phyloP scores from a whole-genome alignment of 2,329 filamentous ascomycete species.

The Tolypocladium tundrense region DNA sequence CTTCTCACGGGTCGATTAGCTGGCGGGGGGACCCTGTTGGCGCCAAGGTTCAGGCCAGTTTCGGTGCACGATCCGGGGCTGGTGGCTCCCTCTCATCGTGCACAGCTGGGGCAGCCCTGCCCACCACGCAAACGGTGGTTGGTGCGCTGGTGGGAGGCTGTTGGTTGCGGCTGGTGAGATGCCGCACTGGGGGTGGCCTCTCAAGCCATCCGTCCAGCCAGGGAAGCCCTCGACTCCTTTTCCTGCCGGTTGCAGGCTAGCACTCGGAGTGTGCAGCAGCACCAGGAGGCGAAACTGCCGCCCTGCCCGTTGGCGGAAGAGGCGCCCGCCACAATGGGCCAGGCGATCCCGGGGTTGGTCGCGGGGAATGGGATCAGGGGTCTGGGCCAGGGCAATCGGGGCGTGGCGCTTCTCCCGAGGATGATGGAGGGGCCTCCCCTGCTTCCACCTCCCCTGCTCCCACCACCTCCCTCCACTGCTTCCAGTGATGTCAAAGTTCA shows the following conservation, averaged over 20 bases:
- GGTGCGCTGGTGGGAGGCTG: neutral
- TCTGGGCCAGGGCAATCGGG: neutral
- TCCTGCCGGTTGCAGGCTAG: neutral
- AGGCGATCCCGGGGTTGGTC: neutral
- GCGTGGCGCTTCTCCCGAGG: neutral
- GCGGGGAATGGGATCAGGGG: neutral
- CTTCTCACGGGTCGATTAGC: neutral
- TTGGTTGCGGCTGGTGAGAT: neutral
- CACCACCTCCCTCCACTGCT: too few relatives aligned
- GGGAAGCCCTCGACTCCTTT: neutral
- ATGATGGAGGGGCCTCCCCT: neutral
- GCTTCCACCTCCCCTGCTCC: neutral
- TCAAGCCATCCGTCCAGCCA: neutral
- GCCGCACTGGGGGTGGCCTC: neutral
- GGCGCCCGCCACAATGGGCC: neutral
- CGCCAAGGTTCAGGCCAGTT: neutral
- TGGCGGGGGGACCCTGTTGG: neutral
- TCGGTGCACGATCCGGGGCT: neutral
- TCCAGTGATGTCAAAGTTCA: neutral
- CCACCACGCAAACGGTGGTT: too few relatives aligned
- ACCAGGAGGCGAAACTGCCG: neutral
- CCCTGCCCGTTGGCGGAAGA: neutral
- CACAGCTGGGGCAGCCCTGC: too few relatives aligned
- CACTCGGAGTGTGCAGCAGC: too few relatives aligned
- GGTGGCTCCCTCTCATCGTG: too few relatives aligned